Conservation (phyloP, 2,329 filamentous ascomycete genomes). For the Atkinsonella hypoxylon region DNA sequence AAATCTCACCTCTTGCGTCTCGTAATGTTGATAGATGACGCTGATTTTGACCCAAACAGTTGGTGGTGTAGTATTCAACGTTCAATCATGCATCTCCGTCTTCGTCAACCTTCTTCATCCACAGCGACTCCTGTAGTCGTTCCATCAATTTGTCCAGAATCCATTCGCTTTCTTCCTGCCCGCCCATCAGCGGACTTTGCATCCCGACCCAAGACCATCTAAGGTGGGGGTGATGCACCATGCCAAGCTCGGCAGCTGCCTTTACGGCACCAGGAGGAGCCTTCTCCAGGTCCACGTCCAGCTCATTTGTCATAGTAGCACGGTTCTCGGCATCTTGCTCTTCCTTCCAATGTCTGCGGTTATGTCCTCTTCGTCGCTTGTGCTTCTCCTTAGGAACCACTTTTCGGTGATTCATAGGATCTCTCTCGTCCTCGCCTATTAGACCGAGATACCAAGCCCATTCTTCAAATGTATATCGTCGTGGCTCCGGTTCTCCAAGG, state of each 20-base stretch:
- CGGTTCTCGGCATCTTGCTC: background rate
- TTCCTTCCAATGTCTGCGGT: background rate
- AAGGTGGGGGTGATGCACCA: constrained; percentile 19
- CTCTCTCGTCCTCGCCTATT: constrained; percentile 54
- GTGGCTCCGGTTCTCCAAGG: constrained; percentile 46
- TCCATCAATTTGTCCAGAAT: constrained; percentile 52
- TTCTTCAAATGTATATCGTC: constrained; percentile 67
- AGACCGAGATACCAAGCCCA: constrained; percentile 78
- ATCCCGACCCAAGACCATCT: constrained; percentile 65
- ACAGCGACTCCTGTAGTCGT: constrained; percentile 31
- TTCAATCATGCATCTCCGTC: constrained; percentile 1
- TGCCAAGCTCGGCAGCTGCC: constrained; percentile 4
- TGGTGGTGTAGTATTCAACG: background rate
- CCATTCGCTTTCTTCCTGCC: constrained; percentile 60
- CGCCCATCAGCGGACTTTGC: constrained; percentile 56
- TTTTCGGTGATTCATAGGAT: constrained; percentile 36
- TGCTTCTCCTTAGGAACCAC: constrained; percentile 17
- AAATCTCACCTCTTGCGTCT: background rate
- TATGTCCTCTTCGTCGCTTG: constrained; percentile 6
- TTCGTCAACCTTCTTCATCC: constrained; percentile 6
- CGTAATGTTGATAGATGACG: background rate
- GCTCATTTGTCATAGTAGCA: background rate
- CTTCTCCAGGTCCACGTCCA: background rate
- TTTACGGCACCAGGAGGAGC: constrained; percentile 1
- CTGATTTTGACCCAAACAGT: background rate